Base-by-base conservation (phyloP, 176 grass and related monocot species). In the Canna indica region DNA sequence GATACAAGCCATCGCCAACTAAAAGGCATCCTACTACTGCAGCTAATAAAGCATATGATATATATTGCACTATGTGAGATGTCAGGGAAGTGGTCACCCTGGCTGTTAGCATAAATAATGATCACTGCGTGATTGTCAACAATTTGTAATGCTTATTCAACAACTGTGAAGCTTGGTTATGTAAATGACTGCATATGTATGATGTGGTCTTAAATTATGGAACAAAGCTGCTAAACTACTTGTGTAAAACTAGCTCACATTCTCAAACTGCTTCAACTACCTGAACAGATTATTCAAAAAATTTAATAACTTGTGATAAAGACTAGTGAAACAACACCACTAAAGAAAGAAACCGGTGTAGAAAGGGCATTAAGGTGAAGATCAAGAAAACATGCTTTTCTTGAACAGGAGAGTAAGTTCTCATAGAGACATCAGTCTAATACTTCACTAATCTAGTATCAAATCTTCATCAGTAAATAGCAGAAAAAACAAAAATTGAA, bases 1-100 rank as follows among this genome's bases (percentile, higher is more conserved):
- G 57, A 73, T 91, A 65, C 76, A 76, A 32, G 82, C 82, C 11
- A 63, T 87, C 1, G 82, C 85, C 56, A 82, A 85, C 41, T 91
- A 82, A 87, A 39, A 18, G 4, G 2, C 41, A 10, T 44, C 41
- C 9, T 44, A 44, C 1, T 44, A 10, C 41, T 10, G 41, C 41
- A 44, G 41, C 60, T 64, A 27, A 64, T 2, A 31, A 31, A 15
- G 2, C 59, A 17, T 15, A 1, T 4, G 2, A 28, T 35, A 64
- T 29, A 31, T 32, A n/a, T n/a, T n/a, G n/a, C n/a, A n/a, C n/a
- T n/a, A 12, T 17, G 14, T 30, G 59, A 15, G 50, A 44, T 11
- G 13, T 11, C 7, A 24, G 50, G 22, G 16, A 24, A 25, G 50
- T n/a, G 17, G 18, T 24, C 50, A 54, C 17, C n/a, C 50, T 54